Percentiles rank a stretch among this genome's conserved stretches.
Evolutionary conservation across 2,329 filamentous ascomycete genomes (phyloP).

Genomic region (Phaeophleospora eucalypticola): DNA sequence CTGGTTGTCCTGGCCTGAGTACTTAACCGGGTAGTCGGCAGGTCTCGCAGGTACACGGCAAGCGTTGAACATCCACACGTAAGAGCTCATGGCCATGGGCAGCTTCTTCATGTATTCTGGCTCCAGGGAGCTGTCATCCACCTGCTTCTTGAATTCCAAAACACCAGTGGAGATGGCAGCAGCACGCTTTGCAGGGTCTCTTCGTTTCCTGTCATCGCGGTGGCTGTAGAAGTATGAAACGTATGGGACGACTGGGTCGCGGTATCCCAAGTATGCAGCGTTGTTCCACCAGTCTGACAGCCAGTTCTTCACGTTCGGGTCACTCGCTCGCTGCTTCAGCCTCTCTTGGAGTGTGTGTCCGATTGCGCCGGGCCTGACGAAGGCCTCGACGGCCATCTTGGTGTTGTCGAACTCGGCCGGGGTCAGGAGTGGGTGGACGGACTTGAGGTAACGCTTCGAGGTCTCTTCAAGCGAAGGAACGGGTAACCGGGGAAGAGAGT

Average conservation of each 20-base stretch:
- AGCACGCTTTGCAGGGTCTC: constrained; percentile 86
- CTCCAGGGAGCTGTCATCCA: constrained; percentile 77
- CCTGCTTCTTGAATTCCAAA: constrained; percentile 91
- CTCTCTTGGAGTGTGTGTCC: constrained; percentile 85
- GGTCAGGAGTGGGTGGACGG: constrained; percentile 69
- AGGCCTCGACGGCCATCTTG: constrained; percentile 80
- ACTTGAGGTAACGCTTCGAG: constrained; percentile 73
- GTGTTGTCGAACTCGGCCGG: constrained; percentile 65
- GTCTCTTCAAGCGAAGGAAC: constrained; percentile 82
- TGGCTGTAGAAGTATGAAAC: constrained; percentile 99
- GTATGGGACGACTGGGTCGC: constrained; percentile 93
- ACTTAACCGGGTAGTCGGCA: constrained; percentile 80
- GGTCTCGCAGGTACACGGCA: constrained; percentile 79
- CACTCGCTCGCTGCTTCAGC: constrained; percentile 71
- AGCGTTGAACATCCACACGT: constrained; percentile 98
- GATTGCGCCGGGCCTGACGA: constrained; percentile 78
- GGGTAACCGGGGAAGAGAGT: constrained; percentile 74
- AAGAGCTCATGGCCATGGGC: constrained; percentile 97
- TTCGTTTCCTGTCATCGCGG: constrained; percentile 81
- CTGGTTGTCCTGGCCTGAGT: constrained; percentile 67
- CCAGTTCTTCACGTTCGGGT: constrained; percentile 87
- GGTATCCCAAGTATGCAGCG: constrained; percentile 84
- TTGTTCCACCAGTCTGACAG: constrained; percentile 98
- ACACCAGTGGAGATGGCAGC: constrained; percentile 82
- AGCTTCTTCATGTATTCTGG: constrained; percentile 98